Base-by-base conservation (phyloP, 2,329 filamentous ascomycete genomes). In the Cercospora berteroae region DNA sequence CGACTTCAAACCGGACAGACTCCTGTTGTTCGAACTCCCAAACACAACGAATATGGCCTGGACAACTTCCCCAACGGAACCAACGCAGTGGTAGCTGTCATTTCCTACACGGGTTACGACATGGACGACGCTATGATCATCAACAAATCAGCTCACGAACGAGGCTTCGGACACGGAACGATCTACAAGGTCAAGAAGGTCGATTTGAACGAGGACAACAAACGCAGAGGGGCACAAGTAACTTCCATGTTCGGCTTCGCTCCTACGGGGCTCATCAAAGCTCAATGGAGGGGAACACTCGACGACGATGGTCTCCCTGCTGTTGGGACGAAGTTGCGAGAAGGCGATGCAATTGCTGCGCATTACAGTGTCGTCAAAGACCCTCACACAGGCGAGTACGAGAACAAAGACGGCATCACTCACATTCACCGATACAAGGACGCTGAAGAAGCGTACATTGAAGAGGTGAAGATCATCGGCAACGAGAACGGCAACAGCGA, bases 91-190 rank as follows among this genome's bases (percentile, higher is more conserved):
- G 95, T 99, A 67, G 95, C 95, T 67, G 96, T 99, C 79, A 97
- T 99, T 71, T 97, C 94, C 0, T 99, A 99, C 80, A 98, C 94
- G 1, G 95, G 94, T 61, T 99, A 98, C 81, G 95, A 99, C 85
- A 99, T 99, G 95, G 95, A 99, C 85, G 95, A 99, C 82, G 95
- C 95, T 78, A 98, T 98, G 94, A 98, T 99, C 77, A 85, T 99
- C 78, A 98, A 98, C 84, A 98, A 98, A 80, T 97, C 93, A 20
- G 89, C 94, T 2, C 93, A 97, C 79, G 95, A 99, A 80, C 89
- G 95, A 73, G 95, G 95, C 13, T 98, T 99, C 76, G 94, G 93
- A 42, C 89, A 98, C 76, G 95, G 95, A 64, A 96, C 94, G 5
- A 93, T 99, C 74, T 99, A 97, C 86, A 99, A 99, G 83, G 96